Conservation (phyloP, 495 filamentous ascomycete species). For the Penicillium argentinense region DNA sequence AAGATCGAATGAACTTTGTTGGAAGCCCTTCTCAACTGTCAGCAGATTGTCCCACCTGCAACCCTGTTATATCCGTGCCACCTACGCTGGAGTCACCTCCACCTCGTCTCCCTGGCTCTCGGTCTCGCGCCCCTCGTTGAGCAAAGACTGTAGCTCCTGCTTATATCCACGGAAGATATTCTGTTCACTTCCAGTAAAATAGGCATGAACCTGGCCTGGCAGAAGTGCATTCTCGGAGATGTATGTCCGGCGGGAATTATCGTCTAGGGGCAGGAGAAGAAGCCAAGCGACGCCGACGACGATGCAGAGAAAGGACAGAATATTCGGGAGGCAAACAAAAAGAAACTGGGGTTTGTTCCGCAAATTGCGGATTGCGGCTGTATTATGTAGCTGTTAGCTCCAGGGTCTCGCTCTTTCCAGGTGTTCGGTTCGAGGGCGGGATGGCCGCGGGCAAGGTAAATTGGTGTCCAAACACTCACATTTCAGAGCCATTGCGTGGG, state of each 20-base stretch:
- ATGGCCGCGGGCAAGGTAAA: neutral
- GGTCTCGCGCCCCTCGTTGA: constrained; percentile 19
- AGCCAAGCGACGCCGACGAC: constrained; percentile 89
- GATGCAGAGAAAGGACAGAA: constrained; percentile 80
- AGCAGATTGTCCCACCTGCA: constrained; percentile 3
- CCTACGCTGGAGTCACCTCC: constrained; percentile 47
- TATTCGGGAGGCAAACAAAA: constrained; percentile 39
- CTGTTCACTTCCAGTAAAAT: constrained; percentile 94
- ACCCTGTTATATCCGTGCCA: constrained; percentile 4
- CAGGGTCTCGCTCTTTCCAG: constrained; percentile 14
- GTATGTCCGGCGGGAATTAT: constrained; percentile 90
- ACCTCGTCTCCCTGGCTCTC: constrained; percentile 20
- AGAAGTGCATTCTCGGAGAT: constrained; percentile 97
- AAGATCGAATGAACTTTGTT: constrained; percentile 73
- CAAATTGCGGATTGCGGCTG: constrained; percentile 45
- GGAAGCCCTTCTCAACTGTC: constrained; percentile 50
- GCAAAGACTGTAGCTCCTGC: constrained; percentile 66
- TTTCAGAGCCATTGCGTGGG: constrained; percentile 41
- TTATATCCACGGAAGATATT: constrained; percentile 92
- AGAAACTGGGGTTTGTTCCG: constrained; percentile 44
- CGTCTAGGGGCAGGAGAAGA: constrained; percentile 85
- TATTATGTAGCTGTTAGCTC: constrained; percentile 23
- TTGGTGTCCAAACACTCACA: constrained; percentile 27
- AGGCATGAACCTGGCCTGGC: constrained; percentile 95
- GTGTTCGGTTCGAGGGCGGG: constrained; percentile 12